These are phyloP conservation scores for Fusarium aywerte DNA, from an alignment of 2,329 filamentous ascomycete genomes.

Conservation along the genomic window DNA sequence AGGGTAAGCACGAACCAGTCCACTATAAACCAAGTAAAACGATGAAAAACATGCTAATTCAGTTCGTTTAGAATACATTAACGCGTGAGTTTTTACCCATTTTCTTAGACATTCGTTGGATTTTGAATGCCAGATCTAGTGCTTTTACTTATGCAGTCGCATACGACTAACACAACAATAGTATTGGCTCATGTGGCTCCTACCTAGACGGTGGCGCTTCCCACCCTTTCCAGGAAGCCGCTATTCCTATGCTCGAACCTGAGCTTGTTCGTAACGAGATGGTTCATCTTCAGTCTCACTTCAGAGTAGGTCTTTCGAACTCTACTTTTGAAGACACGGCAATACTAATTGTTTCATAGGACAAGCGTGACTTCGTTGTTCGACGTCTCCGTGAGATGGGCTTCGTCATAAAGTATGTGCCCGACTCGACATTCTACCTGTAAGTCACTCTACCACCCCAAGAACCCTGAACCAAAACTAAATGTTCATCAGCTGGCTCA, in stretches of 20 bases:
- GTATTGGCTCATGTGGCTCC: conserved; percentile 87
- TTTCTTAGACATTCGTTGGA: not conserved
- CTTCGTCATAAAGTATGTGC: conserved; percentile 84
- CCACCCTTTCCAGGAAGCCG: conserved; percentile 94
- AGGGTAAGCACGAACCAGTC: conserved; percentile 57
- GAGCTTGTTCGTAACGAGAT: conserved; percentile 84
- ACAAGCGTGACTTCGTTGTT: conserved; percentile 93
- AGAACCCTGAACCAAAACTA: not conserved
- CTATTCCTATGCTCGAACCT: conserved; percentile 92
- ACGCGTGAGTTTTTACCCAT: conserved; percentile 65
- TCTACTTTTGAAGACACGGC: not conserved
- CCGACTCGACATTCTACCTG: conserved; percentile 94
- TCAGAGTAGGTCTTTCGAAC: conserved; percentile 64
- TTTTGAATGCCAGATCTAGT: too few species aligned
- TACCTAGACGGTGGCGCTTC: conserved; percentile 96
- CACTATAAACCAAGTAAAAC: not conserved
- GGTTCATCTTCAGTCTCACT: conserved; percentile 88
- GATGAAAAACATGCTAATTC: conserved; percentile 20
- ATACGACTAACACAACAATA: conserved; percentile 44
- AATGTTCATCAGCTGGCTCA: conserved; percentile 58
- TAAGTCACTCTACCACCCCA: too few species aligned
- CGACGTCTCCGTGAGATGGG: conserved; percentile 83
- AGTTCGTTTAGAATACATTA: conserved; percentile 76
- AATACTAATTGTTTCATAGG: conserved; percentile 54
- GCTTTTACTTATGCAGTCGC: not conserved